Evolutionary conservation across 192 early-diverging fungal genomes (phyloP).

Genomic region (Umbelopsis sp.): DNA sequence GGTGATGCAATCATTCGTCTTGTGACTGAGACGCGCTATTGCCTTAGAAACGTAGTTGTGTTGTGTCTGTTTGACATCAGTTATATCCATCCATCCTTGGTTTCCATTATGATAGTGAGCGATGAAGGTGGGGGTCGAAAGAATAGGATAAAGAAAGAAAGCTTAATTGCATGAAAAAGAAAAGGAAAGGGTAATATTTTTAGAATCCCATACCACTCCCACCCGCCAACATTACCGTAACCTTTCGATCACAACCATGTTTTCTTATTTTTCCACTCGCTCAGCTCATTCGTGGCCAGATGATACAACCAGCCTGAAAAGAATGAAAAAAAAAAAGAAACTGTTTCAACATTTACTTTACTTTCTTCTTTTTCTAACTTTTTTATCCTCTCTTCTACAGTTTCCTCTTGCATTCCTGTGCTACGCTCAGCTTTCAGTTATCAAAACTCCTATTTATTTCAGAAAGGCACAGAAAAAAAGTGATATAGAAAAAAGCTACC

Average conservation of each 20-base stretch:
- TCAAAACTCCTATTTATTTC: too few species aligned
- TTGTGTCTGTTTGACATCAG: background rate
- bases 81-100: background rate
- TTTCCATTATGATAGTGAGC: too few species aligned
- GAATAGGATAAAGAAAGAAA: background rate
- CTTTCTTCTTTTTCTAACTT: background rate
- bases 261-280: too few species aligned
- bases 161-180: background rate
- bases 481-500: background rate
- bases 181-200: background rate
- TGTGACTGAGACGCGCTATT: constrained; percentile 4
- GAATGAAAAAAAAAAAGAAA: background rate
- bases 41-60: background rate
- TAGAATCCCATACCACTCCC: too few species aligned
- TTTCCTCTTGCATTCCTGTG: too few species aligned
- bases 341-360: background rate
- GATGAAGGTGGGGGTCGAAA: background rate
- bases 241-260: constrained; percentile 14
- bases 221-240: background rate
- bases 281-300: background rate
- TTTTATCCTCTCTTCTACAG: background rate
- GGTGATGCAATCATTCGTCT: constrained; percentile 12
- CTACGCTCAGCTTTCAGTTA: too few species aligned
- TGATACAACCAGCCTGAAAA: background rate
- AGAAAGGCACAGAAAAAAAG: too few species aligned